Conservation (phyloP, 2,329 filamentous ascomycete genomes). For the Talaromyces sp. region DNA sequence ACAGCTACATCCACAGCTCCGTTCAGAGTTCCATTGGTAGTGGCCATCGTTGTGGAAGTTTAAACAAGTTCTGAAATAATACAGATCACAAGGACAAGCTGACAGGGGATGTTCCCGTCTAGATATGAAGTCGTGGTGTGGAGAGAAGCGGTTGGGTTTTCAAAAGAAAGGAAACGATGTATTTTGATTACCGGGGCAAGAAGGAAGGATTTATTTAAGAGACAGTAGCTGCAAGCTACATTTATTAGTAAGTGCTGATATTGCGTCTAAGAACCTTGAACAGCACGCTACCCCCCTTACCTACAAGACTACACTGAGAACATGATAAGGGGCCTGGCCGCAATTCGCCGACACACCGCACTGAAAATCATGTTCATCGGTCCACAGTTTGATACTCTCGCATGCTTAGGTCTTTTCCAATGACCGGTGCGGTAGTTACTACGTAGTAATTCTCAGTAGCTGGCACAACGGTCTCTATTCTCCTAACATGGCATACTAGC, state of each 20-base stretch:
- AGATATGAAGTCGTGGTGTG: not conserved
- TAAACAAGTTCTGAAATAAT: not conserved
- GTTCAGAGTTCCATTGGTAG: not conserved
- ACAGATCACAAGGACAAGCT: not conserved
- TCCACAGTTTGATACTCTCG: not conserved
- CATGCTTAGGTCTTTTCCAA: not conserved
- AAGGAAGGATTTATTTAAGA: not conserved
- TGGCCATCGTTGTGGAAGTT: slow-evolving; percentile 3
- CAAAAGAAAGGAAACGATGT: not conserved
- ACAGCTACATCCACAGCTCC: not conserved
- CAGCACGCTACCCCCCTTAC: not conserved
- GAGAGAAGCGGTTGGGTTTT: not conserved
- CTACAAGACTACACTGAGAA: not conserved
- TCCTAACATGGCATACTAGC: not conserved
- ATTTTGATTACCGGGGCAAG: not conserved
- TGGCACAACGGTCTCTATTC: not conserved
- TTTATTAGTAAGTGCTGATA: not conserved
- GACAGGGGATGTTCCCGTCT: not conserved
- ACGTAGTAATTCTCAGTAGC: no score
- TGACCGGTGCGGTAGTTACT: not conserved
- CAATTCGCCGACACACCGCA: not conserved
- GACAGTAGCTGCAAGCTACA: not conserved
- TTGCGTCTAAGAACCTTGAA: not conserved
- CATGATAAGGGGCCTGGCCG: not conserved
- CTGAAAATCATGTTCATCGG: not conserved